Percentiles rank a stretch among this genome's conserved stretches.
phyloP scores from a whole-genome alignment of 2,329 filamentous ascomycete genomes.

The Epichloe hybrida region DNA sequence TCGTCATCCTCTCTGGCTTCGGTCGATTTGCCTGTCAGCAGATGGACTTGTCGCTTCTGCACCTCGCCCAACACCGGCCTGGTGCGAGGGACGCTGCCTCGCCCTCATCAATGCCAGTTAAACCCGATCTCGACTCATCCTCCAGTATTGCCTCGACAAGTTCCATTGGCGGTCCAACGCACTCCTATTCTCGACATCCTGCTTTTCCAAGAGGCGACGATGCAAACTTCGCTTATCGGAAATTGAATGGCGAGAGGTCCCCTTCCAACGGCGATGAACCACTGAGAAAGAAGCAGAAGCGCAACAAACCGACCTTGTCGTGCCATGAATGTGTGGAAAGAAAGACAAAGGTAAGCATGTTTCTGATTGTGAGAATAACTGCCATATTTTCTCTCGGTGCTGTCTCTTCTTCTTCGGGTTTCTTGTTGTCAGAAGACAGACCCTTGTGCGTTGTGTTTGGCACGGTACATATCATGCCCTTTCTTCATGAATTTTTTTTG shows the following conservation, averaged over 20 bases:
- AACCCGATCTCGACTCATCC: conserved; percentile 4
- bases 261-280: conserved; percentile 22
- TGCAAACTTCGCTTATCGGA: conserved; percentile 8
- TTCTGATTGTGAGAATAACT: neutral
- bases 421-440: too few relatives aligned
- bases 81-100: conserved; percentile 1
- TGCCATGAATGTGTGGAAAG: conserved; percentile 70
- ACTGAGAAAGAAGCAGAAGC: conserved; percentile 62
- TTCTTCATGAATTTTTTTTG: neutral
- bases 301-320: conserved; percentile 71
- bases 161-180: neutral
- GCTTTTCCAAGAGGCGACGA: conserved; percentile 1
- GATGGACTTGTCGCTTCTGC: conserved; percentile 6
- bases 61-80: conserved; percentile 3
- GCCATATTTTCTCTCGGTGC: neutral
- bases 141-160: conserved; percentile 3
- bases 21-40: neutral
- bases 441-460: too few relatives aligned
- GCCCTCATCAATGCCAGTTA: conserved; percentile 2
- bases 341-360: conserved; percentile 57
- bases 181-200: conserved; percentile 5
- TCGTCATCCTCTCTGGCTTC: neutral
- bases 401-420: neutral
- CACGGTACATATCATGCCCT: too few relatives aligned
- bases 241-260: conserved; percentile 4